A percentile compares a stretch with the other conserved stretches of the same genome.
These are phyloP conservation scores for Aspergillus sp. DNA, from an alignment of 2,329 filamentous ascomycete genomes.

Conservation along the genomic window DNA sequence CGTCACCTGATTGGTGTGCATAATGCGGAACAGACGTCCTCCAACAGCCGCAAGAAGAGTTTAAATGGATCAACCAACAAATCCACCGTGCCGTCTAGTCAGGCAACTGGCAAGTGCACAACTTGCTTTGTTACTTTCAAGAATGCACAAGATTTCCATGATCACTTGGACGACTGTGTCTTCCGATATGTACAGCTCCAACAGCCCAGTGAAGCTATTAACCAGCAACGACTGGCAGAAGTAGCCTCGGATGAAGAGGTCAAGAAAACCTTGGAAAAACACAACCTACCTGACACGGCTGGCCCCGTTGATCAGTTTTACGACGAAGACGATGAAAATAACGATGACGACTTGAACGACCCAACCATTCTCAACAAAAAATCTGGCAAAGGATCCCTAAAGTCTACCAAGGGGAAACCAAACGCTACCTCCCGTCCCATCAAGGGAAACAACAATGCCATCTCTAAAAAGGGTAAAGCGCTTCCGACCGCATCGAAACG, in stretches of 20 bases:
- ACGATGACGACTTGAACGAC: slow-evolving; percentile 53
- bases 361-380: slow-evolving; percentile 39
- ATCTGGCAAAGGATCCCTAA: slow-evolving; percentile 45
- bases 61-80: slow-evolving; percentile 52
- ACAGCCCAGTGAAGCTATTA: slow-evolving; percentile 55
- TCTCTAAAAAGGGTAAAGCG: slow-evolving; percentile 58
- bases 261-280: slow-evolving; percentile 54
- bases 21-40: slow-evolving; percentile 85
- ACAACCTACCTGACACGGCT: slow-evolving; percentile 48
- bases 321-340: slow-evolving; percentile 51
- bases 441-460: slow-evolving; percentile 42
- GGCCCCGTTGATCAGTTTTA: slow-evolving; percentile 46
- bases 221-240: slow-evolving; percentile 51
- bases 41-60: slow-evolving; percentile 80
- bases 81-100: slow-evolving; percentile 65
- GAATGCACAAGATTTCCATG: slow-evolving; percentile 93
- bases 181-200: slow-evolving; percentile 59
- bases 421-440: slow-evolving; percentile 48
- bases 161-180: slow-evolving; percentile 76
- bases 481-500: slow-evolving; percentile 56
- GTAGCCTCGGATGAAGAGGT: slow-evolving; percentile 58
- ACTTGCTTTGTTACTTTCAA: slow-evolving; percentile 82
- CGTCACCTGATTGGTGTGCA: slow-evolving; percentile 86
- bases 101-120: slow-evolving; percentile 82
- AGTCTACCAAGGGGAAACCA: slow-evolving; percentile 48